Conservation (phyloP, 768 basidiomycete species). For the Suillus luteus region DNA sequence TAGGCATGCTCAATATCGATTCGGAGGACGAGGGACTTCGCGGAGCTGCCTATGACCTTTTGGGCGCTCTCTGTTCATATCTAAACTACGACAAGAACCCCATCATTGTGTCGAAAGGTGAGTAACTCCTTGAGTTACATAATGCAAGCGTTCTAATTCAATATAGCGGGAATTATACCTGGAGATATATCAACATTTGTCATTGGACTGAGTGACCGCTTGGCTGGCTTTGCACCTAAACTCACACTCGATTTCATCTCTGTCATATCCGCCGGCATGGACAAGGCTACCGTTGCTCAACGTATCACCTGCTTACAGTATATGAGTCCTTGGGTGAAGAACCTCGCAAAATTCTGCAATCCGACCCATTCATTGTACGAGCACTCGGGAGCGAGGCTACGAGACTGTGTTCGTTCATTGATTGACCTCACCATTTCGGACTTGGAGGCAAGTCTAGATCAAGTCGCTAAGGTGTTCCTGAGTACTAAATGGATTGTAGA, state of each 20-base stretch:
- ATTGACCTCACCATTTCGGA: conserved; percentile 74
- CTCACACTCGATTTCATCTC: conserved; percentile 86
- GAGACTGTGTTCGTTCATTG: conserved; percentile 80
- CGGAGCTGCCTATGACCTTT: conserved; percentile 74
- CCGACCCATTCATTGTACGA: conserved; percentile 70
- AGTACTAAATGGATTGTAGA: conserved; percentile 39
- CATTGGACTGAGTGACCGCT: conserved; percentile 64
- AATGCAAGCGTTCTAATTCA: conserved; percentile 11
- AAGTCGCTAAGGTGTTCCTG: conserved; percentile 3
- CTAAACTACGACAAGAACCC: conserved; percentile 77
- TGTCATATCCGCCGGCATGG: conserved; percentile 75
- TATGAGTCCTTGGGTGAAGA: conserved; percentile 87
- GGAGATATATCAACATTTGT: conserved; percentile 66
- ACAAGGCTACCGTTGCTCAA: conserved; percentile 46
- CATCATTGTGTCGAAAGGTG: conserved; percentile 71
- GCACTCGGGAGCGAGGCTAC: conserved; percentile 69
- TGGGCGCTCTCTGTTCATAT: conserved; percentile 74
- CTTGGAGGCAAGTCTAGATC: conserved; percentile 53
- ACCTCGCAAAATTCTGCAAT: conserved; percentile 70
- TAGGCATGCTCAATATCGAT: conserved; percentile 79
- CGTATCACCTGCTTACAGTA: conserved; percentile 78
- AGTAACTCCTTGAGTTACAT: conserved; percentile 17
- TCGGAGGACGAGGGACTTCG: conserved; percentile 77
- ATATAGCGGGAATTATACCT: conserved; percentile 67
- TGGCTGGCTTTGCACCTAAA: conserved; percentile 75